Conservation (phyloP, 805 yeast species). For the Cyberlindnera lachancei region DNA sequence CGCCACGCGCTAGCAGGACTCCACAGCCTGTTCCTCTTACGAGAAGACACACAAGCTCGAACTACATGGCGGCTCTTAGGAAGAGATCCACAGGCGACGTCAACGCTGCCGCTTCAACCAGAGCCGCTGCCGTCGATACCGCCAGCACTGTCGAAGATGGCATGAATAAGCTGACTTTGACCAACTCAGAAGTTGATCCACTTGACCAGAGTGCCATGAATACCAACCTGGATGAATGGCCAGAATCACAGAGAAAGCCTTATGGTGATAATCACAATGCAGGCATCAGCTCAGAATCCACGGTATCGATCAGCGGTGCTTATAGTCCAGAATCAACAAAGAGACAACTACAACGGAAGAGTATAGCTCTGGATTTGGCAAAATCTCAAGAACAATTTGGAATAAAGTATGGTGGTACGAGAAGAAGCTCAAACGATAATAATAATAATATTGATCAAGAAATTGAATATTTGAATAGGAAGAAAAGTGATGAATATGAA, state of each 20-base stretch:
- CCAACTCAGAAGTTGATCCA: too few species aligned
- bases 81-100: neutral
- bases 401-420: conserved; percentile 6
- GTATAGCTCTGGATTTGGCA: conserved; percentile 4
- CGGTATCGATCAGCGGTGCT: too few species aligned
- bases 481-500: neutral
- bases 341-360: conserved; percentile 3
- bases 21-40: conserved; percentile 6
- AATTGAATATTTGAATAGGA: conserved; percentile 1
- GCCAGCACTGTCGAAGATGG: too few species aligned
- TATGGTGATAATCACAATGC: too few species aligned
- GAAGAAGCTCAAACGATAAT: conserved; percentile 1
- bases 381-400: conserved; percentile 7
- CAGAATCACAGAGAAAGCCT: too few species aligned
- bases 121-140: too few species aligned
- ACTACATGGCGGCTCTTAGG: conserved; percentile 6
- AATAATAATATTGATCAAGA: neutral
- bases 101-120: too few species aligned
- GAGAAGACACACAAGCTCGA: conserved; percentile 6
- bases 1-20: conserved; percentile 7
- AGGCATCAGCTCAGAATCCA: too few species aligned
- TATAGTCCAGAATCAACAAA: conserved; percentile 4
- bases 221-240: too few species aligned
- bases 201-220: too few species aligned
- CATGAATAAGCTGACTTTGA: too few species aligned